These are phyloP conservation scores for Magnusiomyces tetraspermus DNA, from an alignment of 1,139 yeast genomes.

Conservation along the genomic window DNA sequence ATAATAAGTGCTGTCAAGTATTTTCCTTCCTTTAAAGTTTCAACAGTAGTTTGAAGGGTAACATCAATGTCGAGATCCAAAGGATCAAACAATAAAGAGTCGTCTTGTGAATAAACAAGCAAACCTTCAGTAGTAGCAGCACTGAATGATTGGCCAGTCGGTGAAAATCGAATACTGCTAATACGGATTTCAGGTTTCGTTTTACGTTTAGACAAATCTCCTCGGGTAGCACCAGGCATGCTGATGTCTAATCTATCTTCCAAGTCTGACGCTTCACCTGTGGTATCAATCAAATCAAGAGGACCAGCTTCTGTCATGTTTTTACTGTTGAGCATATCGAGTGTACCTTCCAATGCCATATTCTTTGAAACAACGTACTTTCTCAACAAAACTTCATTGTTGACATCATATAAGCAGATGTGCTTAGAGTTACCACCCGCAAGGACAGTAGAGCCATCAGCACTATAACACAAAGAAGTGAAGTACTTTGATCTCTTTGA, in stretches of 20 bases:
- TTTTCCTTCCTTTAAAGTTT: slow-evolving; percentile 56
- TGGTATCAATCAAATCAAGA: slow-evolving; percentile 67
- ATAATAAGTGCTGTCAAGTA: slow-evolving; percentile 76
- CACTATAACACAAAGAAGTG: slow-evolving; percentile 71
- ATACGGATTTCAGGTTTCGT: slow-evolving; percentile 76
- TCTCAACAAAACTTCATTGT: slow-evolving; percentile 74
- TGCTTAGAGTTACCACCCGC: slow-evolving; percentile 94
- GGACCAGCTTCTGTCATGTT: slow-evolving; percentile 87
- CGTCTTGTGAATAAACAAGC: slow-evolving; percentile 70
- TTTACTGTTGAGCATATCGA: slow-evolving; percentile 65
- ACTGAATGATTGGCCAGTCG: slow-evolving; percentile 84
- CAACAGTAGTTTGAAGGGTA: slow-evolving; percentile 68
- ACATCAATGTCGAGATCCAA: slow-evolving; percentile 89
- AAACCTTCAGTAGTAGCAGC: slow-evolving; percentile 96
- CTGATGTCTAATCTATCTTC: slow-evolving; percentile 71
- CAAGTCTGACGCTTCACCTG: slow-evolving; percentile 76
- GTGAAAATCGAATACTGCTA: slow-evolving; percentile 70
- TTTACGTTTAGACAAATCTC: slow-evolving; percentile 75
- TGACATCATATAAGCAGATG: slow-evolving; percentile 81
- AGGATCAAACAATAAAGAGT: slow-evolving; percentile 75
- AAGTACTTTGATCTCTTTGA: slow-evolving; percentile 79
- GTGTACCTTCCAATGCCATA: slow-evolving; percentile 86
- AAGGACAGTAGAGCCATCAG: slow-evolving; percentile 77
- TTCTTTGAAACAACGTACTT: slow-evolving; percentile 79
- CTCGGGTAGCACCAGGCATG: slow-evolving; percentile 83